These are phyloP conservation scores for Encephalitozoon cuniculi DNA, from an alignment of 371 early-diverging fungal genomes.

Conservation along the genomic window DNA sequence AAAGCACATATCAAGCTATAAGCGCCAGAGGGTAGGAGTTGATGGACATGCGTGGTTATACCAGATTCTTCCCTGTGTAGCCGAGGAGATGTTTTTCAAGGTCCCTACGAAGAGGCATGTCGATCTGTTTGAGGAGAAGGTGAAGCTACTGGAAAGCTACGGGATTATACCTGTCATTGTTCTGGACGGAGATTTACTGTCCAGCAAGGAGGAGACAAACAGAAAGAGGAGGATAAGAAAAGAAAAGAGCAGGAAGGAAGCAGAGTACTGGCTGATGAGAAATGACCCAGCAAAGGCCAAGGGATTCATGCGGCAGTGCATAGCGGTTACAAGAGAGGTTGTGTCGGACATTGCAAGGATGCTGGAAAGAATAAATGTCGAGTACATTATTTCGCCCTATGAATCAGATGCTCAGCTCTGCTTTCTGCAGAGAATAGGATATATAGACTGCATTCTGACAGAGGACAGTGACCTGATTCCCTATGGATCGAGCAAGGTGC, in stretches of 20 bases:
- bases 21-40: conserved; percentile 51
- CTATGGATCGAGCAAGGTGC: conserved; percentile 69
- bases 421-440: conserved; percentile 67
- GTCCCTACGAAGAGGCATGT: conserved; percentile 37
- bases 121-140: conserved; percentile 38
- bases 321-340: conserved; percentile 26
- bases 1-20: conserved; percentile 32
- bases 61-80: conserved; percentile 40
- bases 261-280: conserved; percentile 19
- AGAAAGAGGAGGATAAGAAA: conserved; percentile 62
- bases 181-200: conserved; percentile 84
- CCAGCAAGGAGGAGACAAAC: conserved; percentile 72
- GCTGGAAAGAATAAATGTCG: conserved; percentile 64
- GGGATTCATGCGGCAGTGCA: conserved; percentile 51
- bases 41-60: conserved; percentile 62
- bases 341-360: conserved; percentile 62
- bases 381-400: conserved; percentile 83
- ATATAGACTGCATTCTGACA: conserved; percentile 73
- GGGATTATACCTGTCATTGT: conserved; percentile 69
- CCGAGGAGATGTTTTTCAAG: conserved; percentile 50
- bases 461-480: conserved; percentile 91
- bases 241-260: conserved; percentile 35
- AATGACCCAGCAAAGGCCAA: conserved; percentile 38
- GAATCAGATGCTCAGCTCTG: conserved; percentile 95
- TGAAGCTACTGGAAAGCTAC: conserved; percentile 34